phyloP scores from a whole-genome alignment of 2,329 filamentous ascomycete species.

The Colletotrichum sp. region DNA sequence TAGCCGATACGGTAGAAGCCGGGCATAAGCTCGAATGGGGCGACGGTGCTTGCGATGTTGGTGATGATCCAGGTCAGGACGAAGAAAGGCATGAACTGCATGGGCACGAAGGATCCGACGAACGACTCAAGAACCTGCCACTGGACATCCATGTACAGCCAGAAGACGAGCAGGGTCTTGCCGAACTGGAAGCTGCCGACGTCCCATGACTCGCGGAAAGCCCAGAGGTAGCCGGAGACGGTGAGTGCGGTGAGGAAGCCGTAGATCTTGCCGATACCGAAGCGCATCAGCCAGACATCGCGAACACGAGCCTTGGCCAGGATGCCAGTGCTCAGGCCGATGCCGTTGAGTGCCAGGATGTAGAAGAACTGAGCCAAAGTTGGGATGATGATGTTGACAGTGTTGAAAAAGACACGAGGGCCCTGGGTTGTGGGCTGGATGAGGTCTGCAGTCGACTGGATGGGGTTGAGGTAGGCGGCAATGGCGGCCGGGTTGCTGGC shows the following conservation, averaged over 20 bases:
- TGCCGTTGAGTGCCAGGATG: conserved; percentile 22
- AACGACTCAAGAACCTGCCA: conserved; percentile 44
- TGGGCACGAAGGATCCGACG: conserved; percentile 30
- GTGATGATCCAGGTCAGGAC: conserved; percentile 46
- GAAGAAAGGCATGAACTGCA: conserved; percentile 43
- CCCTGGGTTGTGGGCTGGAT: conserved; percentile 39
- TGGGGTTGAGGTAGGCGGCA: conserved; percentile 37
- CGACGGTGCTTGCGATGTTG: conserved; percentile 41
- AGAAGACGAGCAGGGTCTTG: conserved; percentile 33
- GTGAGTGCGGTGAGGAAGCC: conserved; percentile 40
- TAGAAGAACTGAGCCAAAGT: conserved; percentile 36
- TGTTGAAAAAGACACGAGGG: conserved; percentile 39
- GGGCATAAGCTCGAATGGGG: conserved; percentile 40
- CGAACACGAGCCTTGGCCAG: conserved; percentile 22
- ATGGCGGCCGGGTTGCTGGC: conserved; percentile 28
- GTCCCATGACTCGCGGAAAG: conserved; percentile 45
- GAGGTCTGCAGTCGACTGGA: conserved; percentile 29
- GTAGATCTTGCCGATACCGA: conserved; percentile 33
- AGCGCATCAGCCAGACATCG: conserved; percentile 29
- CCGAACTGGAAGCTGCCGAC: conserved; percentile 35
- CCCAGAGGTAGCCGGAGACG: conserved; percentile 48
- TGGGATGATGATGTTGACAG: conserved; percentile 40
- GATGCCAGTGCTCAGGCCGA: background rate
- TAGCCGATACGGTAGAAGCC: conserved; percentile 46
- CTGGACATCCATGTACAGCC: conserved; percentile 47